phyloP scores from a whole-genome alignment of 306 rosid species.

The Chamaecrista fasciculata region DNA sequence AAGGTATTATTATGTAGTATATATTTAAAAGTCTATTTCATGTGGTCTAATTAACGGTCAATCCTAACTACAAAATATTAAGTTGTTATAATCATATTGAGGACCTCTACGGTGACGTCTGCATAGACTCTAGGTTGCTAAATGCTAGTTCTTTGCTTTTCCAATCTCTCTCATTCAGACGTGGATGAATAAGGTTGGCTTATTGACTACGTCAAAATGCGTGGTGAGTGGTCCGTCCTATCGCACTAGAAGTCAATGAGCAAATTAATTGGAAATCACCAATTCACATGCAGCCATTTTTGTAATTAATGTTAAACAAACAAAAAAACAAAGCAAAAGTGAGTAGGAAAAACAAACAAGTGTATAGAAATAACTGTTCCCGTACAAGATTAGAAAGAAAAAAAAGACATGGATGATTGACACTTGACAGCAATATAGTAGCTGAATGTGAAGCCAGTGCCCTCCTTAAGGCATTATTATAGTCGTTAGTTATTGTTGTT shows the following conservation, averaged over 20 bases:
- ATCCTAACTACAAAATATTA: too few species aligned
- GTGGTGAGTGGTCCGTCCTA: conserved; percentile 4
- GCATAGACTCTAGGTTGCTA: background rate
- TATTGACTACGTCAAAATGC: conserved; percentile 5
- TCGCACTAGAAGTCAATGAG: background rate
- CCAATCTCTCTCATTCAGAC: background rate
- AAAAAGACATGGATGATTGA: background rate
- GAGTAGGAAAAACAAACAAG: background rate
- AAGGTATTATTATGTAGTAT: too few species aligned
- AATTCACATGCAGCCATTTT: background rate
- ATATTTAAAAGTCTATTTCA: too few species aligned
- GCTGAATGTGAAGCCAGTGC: background rate
- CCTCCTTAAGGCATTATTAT: background rate
- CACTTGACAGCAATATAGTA: background rate
- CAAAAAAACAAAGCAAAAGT: background rate
- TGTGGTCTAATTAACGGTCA: too few species aligned
- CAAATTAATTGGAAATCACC: background rate
- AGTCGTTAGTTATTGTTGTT: too few species aligned
- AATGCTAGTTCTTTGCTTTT: background rate
- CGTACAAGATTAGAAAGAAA: background rate
- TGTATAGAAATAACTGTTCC: background rate
- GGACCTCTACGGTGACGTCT: conserved; percentile 21
- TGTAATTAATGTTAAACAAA: background rate
- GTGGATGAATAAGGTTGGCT: conserved; percentile 5
- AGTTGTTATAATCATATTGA: too few species aligned